phyloP scores from a whole-genome alignment of 495 filamentous ascomycete genomes.

The Hypoxylon lienhwacheense region DNA sequence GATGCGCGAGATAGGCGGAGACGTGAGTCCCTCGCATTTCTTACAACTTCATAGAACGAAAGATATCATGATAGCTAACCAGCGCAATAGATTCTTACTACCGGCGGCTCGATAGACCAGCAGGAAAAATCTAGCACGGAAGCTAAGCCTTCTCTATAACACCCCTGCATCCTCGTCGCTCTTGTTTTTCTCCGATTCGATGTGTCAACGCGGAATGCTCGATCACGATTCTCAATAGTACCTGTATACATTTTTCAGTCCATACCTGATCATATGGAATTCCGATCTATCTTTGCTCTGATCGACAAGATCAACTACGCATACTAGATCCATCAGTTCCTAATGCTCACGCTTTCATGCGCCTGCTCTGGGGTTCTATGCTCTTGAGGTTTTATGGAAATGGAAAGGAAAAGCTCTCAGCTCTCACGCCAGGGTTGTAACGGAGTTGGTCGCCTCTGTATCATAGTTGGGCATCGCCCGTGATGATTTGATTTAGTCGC shows the following conservation, averaged over 20 bases:
- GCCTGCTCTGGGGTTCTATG: not conserved
- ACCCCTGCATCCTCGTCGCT: not conserved
- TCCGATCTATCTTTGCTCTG: not conserved
- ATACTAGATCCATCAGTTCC: not conserved
- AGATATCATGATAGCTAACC: constrained; percentile 5
- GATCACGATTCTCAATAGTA: not conserved
- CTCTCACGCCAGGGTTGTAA: constrained; percentile 5
- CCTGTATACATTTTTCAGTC: not conserved
- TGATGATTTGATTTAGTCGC: too few relatives aligned
- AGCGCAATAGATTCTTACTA: constrained; percentile 43
- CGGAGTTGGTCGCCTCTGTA: constrained; percentile 11
- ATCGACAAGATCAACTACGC: not conserved
- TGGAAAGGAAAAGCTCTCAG: constrained; percentile 4
- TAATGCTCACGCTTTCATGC: not conserved
- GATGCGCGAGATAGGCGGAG: constrained; percentile 75
- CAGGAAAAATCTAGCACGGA: constrained; percentile 40
- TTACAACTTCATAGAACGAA: not conserved
- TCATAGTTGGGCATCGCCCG: constrained; percentile 24
- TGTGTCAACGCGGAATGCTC: not conserved
- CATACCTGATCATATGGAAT: not conserved
- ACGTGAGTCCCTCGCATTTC: constrained; percentile 20
- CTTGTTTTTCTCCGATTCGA: not conserved
- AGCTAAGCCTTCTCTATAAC: constrained; percentile 41
- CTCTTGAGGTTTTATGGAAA: too few relatives aligned
- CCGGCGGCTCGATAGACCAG: constrained; percentile 39